Base-by-base conservation (phyloP, 306 rosid genomes). In the Psophocarpus tetragonolobus region DNA sequence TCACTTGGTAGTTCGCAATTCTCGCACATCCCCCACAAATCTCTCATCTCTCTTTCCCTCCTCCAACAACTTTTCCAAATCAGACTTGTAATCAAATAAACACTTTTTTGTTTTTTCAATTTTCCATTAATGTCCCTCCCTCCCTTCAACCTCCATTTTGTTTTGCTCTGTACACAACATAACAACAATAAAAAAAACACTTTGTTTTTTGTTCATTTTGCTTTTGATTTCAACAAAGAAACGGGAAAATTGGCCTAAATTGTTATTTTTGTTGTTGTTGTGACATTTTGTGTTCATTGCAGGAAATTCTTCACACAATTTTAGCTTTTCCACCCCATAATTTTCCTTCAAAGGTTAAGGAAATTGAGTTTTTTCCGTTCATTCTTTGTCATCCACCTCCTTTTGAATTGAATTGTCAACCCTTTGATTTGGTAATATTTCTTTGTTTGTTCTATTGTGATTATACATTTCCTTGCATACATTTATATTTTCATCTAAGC, bases 41-140 rank as follows among this genome's bases (percentile, higher is more conserved):
- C 62, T 45, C 76, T 63, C 84, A 4, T 72, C 56, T 15, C 23
- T 53, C 10, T 65, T 38, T 29, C 27, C 17, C 39, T 81, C 58
- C 18, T 42, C 41, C 85, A 58, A 67, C 74, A 66, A 30, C 33
- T 71, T 15, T 81, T 9, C 81, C 80, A 77, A 77, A 72, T 72
- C 80, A 77, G 11, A 21, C 48, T 17, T 44, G 39, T 77, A n/a
- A 48, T 62, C 73, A 81, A 69, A 63, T 53, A 18, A 72, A 58
- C 38, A 53, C 35, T 4, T 32, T 64, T 65, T 27, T 62, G 8
- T 68, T 42, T 85, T 77, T 32, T 10, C 20, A 26, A 4, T 67
- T 73, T 81, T 70, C 84, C 86, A 3, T 54, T 75, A 9, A 20
- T 69, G 88, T 74, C 84, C 88, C 57, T 76, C 38, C 36, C 32